Evolutionary conservation across 805 yeast species (phyloP).

Genomic region (Peterozyma toletana): DNA sequence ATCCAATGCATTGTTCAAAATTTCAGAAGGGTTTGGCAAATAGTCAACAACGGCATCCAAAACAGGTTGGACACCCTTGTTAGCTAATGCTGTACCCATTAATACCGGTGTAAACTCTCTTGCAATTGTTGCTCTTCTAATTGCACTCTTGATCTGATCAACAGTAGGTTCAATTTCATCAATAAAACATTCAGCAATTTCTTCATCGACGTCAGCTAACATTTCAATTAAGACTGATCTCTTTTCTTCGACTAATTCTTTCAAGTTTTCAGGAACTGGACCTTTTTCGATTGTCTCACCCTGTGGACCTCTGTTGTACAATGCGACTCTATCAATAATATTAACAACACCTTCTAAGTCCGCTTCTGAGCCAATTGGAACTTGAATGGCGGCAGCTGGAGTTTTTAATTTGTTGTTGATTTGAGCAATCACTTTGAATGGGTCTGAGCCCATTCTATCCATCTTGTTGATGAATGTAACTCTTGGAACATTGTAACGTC

Average conservation of each 20-base stretch:
- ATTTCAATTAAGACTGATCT: constrained; percentile 83
- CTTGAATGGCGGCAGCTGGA: constrained; percentile 96
- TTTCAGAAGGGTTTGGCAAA: constrained; percentile 92
- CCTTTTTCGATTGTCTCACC: constrained; percentile 70
- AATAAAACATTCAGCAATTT: constrained; percentile 85
- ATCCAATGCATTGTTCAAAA: constrained; percentile 86
- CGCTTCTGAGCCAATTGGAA: constrained; percentile 92
- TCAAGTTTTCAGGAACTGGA: constrained; percentile 73
- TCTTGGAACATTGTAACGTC: constrained; percentile 95
- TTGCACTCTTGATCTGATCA: constrained; percentile 80
- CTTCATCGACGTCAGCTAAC: constrained; percentile 97
- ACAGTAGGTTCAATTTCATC: constrained; percentile 85
- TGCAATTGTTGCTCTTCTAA: constrained; percentile 91
- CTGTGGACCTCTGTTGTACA: constrained; percentile 83
- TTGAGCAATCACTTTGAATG: constrained; percentile 92
- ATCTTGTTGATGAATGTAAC: constrained; percentile 94
- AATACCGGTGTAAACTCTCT: constrained; percentile 98
- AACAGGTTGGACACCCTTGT: constrained; percentile 92
- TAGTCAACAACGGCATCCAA: constrained; percentile 94
- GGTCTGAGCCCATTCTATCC: constrained; percentile 99
- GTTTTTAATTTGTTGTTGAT: constrained; percentile 80
- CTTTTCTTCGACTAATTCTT: constrained; percentile 82
- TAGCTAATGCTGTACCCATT: constrained; percentile 98
- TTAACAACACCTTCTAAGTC: constrained; percentile 85
- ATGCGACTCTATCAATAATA: constrained; percentile 78